Conservation (phyloP, 2,329 filamentous ascomycete genomes). For the Botrytis elliptica region DNA sequence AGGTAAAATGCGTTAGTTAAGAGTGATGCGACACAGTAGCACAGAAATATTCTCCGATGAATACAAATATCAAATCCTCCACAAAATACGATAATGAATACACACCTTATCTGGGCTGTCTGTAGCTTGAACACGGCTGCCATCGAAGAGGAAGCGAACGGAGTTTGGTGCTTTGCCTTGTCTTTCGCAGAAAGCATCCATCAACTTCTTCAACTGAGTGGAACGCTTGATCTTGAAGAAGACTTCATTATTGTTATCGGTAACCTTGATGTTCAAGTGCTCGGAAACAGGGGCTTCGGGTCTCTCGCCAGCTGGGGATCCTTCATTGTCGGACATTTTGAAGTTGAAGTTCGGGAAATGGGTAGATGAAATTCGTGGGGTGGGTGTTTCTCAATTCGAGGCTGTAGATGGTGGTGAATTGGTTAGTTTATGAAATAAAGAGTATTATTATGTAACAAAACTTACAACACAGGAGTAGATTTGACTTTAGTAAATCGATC, state of each 20-base stretch:
- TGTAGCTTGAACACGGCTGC: slow-evolving; percentile 81
- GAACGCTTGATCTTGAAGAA: slow-evolving; percentile 99
- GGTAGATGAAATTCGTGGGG: slow-evolving; percentile 10
- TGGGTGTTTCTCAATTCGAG: slow-evolving; percentile 1
- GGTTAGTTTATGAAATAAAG: slow-evolving; percentile 1
- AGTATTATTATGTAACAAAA: background rate
- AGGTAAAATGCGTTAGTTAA: slow-evolving; percentile 1
- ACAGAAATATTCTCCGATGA: background rate
- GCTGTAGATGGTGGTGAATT: background rate
- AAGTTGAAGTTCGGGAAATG: background rate
- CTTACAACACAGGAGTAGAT: slow-evolving; percentile 16
- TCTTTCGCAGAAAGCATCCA: slow-evolving; percentile 96
- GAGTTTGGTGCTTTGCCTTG: slow-evolving; percentile 84
- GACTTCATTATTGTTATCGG: slow-evolving; percentile 98
- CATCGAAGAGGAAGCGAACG: slow-evolving; percentile 94
- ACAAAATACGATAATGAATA: slow-evolving; percentile 32
- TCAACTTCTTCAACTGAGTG: slow-evolving; percentile 94
- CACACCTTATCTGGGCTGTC: slow-evolving; percentile 92
- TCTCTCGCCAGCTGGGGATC: slow-evolving; percentile 44
- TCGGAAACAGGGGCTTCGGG: slow-evolving; percentile 51
- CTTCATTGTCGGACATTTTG: slow-evolving; percentile 47
- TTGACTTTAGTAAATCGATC: background rate
- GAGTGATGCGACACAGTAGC: slow-evolving; percentile 11
- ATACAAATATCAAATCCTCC: no score
- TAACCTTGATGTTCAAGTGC: slow-evolving; percentile 98